These are phyloP conservation scores for Mycena rebaudengoi DNA, from an alignment of 768 basidiomycete species.

Conservation along the genomic window DNA sequence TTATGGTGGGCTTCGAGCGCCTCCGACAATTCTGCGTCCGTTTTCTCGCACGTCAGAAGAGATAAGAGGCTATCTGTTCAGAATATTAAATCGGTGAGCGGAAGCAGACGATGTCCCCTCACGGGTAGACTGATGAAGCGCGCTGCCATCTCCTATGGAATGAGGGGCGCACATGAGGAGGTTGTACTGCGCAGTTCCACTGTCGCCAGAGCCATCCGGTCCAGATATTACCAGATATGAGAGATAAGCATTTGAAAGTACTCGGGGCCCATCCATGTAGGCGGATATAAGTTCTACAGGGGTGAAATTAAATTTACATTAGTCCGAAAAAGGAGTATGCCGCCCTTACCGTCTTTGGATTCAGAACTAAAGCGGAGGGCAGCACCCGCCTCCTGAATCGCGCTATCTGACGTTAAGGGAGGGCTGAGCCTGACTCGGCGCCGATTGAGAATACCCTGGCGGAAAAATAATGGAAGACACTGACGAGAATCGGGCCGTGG, in stretches of 20 bases:
- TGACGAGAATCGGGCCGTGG: conserved; percentile 60
- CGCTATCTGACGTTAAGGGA: conserved; percentile 45
- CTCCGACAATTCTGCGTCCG: conserved; percentile 30
- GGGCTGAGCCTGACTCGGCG: conserved; percentile 47
- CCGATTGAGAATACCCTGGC: neutral
- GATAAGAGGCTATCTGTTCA: no score
- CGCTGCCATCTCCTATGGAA: conserved; percentile 75
- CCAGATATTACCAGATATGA: conserved; percentile 54
- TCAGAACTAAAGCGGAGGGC: conserved; percentile 48
- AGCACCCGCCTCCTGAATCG: conserved; percentile 50
- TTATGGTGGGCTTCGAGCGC: conserved; percentile 23
- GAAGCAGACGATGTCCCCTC: no score
- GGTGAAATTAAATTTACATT: neutral
- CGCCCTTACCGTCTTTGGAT: conserved; percentile 52
- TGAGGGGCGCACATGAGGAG: conserved; percentile 70
- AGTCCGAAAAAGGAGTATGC: neutral
- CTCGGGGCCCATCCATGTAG: conserved; percentile 71
- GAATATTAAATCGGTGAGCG: no score
- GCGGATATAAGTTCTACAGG: conserved; percentile 54
- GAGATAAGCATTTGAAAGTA: conserved; percentile 58
- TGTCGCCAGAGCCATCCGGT: conserved; percentile 1
- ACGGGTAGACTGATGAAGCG: conserved; percentile 69
- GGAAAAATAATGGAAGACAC: conserved; percentile 31
- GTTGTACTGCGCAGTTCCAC: conserved; percentile 36
- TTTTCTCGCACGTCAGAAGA: conserved; percentile 38